Evolutionary conservation across 2,329 filamentous ascomycete genomes (phyloP), one percentile per base, ranked within the genome.

Genomic region (Helminthosporium solani): DNA sequence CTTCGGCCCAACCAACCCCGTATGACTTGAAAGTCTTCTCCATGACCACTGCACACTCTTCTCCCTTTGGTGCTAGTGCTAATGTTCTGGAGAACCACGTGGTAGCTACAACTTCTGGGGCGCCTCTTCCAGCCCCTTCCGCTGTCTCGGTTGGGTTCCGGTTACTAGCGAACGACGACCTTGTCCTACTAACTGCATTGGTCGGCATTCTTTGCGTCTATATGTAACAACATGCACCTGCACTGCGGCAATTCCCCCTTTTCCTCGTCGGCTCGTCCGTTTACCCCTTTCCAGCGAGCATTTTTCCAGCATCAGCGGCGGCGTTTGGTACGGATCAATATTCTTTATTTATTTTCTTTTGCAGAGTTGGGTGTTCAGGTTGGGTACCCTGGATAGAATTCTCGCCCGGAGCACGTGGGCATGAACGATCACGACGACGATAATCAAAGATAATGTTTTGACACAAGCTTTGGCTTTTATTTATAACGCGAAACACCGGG

Each of bases 1-100:
- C 55, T 40, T 44, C 64, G 25, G 65, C 67, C 4, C 55, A 67
- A 7, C 52, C 68, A 6, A 74, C 70, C 45, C 72, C 68, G 36
- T 79, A 74, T 58, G 70, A 79, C 54, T 61, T 70, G 21, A 65
- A 71, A 46, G 76, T 76, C 3, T 76, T 76, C 47, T 63, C 71
- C 25, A 71, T 75, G 44, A 74, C 70, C 21, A 23, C 50, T 49
- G 41, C 46, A 21, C 44, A 46, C 12, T 36, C 49, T 18, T 21
- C 44, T 30, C 19, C 51, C n/a, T 28, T 38, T 19, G 21, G 42
- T 46, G 44, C 46, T 30, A 16, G 23, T 34, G 44, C 42, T 47
- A 53, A 50, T 46, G 37, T 40, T 12, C 21, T 54, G 42, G 53
- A 53, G 48, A 58, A 54, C 33, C 48, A 52, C 33, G 50, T 44